These are phyloP conservation scores for Ensete ventricosum DNA, from an alignment of 176 grass and related monocot species.

Conservation along the genomic window DNA sequence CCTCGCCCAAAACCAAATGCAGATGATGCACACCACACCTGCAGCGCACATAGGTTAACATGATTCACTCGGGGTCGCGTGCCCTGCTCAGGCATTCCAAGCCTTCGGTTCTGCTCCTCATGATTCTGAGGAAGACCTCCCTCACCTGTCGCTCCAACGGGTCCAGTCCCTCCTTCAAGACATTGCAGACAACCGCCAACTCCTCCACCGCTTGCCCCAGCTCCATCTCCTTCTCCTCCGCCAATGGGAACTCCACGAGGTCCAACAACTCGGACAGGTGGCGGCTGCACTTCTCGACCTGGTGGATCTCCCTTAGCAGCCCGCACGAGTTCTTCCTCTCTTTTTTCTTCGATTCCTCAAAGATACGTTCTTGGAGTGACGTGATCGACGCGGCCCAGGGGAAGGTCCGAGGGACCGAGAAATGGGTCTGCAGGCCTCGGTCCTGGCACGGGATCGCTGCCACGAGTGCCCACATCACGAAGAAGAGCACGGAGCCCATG, in stretches of 20 bases:
- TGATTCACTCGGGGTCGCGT: constrained; percentile 28
- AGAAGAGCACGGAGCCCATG: constrained; percentile 48
- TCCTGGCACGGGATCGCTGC: constrained; percentile 82
- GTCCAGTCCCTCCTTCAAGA: constrained; percentile 62
- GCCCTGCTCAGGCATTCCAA: constrained; percentile 53
- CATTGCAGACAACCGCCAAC: constrained; percentile 40
- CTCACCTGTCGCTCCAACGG: constrained; percentile 73
- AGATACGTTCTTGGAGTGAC: constrained; percentile 46
- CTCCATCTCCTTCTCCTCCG: constrained; percentile 36
- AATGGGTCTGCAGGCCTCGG: constrained; percentile 52
- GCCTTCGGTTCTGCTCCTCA: constrained; percentile 54
- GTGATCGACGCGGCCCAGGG: constrained; percentile 32
- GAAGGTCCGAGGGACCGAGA: constrained; percentile 50
- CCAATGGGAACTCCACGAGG: constrained; percentile 46
- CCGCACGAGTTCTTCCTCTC: constrained; percentile 61
- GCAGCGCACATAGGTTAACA: too few relatives aligned
- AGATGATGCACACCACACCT: too few relatives aligned
- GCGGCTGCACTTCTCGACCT: constrained; percentile 56
- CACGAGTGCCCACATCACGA: constrained; percentile 49
- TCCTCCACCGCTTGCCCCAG: constrained; percentile 40
- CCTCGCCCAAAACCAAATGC: too few relatives aligned
- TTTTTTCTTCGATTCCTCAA: constrained; percentile 83
- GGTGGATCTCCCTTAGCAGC: constrained; percentile 74
- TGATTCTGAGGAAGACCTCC: constrained; percentile 74
- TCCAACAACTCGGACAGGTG: constrained; percentile 59